phyloP scores from a whole-genome alignment of 768 basidiomycete species.

The Suillus discolor region DNA sequence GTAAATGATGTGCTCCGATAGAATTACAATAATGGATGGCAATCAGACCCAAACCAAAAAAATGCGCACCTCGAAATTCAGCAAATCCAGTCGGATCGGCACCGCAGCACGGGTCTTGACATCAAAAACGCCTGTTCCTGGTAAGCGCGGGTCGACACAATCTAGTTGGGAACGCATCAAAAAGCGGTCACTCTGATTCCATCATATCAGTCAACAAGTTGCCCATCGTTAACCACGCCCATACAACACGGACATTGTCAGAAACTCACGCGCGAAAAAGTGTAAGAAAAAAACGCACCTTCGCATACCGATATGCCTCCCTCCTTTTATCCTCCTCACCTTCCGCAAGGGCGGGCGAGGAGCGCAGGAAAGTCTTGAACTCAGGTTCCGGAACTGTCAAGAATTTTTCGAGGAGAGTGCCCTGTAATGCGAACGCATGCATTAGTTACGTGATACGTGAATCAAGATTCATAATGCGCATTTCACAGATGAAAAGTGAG shows the following conservation, averaged over 20 bases:
- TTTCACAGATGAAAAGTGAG: not conserved
- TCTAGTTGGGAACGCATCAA: conserved; percentile 97
- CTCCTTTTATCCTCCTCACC: conserved; percentile 40
- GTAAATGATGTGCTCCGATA: not conserved
- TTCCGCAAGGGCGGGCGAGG: conserved; percentile 20
- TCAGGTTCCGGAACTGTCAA: conserved; percentile 67
- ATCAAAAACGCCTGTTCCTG: conserved; percentile 92
- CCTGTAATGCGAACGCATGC: conserved; percentile 45
- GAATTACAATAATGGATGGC: not conserved
- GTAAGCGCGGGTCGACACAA: conserved; percentile 76
- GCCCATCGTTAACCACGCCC: not conserved
- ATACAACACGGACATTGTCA: not conserved
- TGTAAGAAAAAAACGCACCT: conserved; percentile 55
- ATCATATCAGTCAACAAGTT: not conserved
- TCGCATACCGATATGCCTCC: conserved; percentile 88
- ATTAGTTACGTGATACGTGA: not conserved
- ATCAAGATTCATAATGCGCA: not conserved
- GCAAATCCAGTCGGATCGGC: conserved; percentile 79
- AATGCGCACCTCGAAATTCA: conserved; percentile 70
- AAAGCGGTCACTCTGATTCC: conserved; percentile 47
- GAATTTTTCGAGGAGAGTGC: conserved; percentile 87
- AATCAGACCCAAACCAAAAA: not conserved
- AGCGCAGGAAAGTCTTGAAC: conserved; percentile 59
- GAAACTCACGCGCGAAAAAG: conserved; percentile 32
- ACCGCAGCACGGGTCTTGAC: conserved; percentile 92